Conservation (phyloP, 345 rosid species). For the Gynandropsis gynandra region DNA sequence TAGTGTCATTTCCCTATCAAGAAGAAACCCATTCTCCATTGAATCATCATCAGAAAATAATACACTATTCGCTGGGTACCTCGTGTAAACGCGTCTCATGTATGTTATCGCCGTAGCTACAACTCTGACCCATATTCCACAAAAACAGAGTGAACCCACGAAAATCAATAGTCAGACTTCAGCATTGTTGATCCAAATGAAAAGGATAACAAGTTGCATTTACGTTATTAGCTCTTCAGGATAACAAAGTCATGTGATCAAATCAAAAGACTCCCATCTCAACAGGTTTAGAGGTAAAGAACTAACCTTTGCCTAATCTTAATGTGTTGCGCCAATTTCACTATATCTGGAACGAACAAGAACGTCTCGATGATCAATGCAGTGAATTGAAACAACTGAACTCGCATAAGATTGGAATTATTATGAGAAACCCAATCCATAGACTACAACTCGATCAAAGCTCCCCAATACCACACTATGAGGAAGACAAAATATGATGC, state of each 20-base stretch:
- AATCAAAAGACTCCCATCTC: background rate
- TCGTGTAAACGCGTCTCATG: constrained; percentile 92
- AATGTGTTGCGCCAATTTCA: constrained; percentile 66
- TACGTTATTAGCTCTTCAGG: background rate
- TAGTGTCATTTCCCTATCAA: background rate
- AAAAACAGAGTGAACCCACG: background rate
- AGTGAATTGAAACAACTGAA: background rate
- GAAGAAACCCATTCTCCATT: background rate
- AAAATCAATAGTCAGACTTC: background rate
- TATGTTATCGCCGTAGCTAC: constrained; percentile 86
- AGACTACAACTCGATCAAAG: background rate
- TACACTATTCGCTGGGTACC: constrained; percentile 42
- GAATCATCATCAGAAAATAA: background rate
- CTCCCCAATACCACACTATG: too few species aligned
- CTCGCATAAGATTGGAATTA: background rate
- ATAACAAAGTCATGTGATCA: background rate
- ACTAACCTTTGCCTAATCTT: constrained; percentile 94
- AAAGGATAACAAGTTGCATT: background rate
- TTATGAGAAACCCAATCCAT: background rate
- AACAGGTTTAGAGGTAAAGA: constrained; percentile 7
- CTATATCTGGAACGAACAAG: constrained; percentile 48
- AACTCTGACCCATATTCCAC: constrained; percentile 53
- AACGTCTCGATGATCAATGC: constrained; percentile 16
- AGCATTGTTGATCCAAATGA: constrained; percentile 8
- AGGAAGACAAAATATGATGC: too few species aligned